Evolutionary conservation across 208 protist genomes (phyloP), one percentile per base, ranked within the genome.

Genomic region (Willaertia magna): DNA sequence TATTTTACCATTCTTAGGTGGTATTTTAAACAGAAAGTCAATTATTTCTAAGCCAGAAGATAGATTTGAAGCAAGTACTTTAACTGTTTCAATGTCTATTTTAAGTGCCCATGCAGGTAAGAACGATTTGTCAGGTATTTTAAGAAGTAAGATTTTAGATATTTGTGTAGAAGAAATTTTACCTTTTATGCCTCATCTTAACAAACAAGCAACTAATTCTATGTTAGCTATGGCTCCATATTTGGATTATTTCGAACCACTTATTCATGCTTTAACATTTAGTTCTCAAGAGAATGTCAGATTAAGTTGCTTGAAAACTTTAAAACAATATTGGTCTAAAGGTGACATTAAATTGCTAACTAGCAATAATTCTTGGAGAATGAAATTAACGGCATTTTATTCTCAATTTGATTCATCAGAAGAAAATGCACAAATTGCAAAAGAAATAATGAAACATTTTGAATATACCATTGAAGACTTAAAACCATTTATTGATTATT

Each of bases 151-250:
- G 20, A 43, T 81, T 0, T 39, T 51, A 11, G 6, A 40, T 40
- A 51, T 51, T 51, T 81, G 76, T 51, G 44, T 51, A 34, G 11
- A 81, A 22, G 76, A 81, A 81, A 43, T 81, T 46, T 51, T 81
- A 18, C 18, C 20, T 40, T 81, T 51, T 20, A 81, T 81, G 30
- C 76, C 76, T 3, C 76, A 81, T 51, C 51, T 81, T 9, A 51
- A 51, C 22, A 81, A 81, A 34, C 76, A 81, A 81, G 76, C 43
- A 81, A 51, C 34, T 39, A 81, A 81, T 81, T 26, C 76, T 18
- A 51, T 81, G 18, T 22, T 81, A 22, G 4, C 43, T 14, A 81
- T 81, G 76, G 42, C 76, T 40, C 76, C 76, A 16, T 81, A 42
- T 81, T 39, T 81, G 6, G 44, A 51, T 51, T 40, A 81, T 44